Conservation (phyloP, 345 rosid genomes). For the Acer negundo region DNA sequence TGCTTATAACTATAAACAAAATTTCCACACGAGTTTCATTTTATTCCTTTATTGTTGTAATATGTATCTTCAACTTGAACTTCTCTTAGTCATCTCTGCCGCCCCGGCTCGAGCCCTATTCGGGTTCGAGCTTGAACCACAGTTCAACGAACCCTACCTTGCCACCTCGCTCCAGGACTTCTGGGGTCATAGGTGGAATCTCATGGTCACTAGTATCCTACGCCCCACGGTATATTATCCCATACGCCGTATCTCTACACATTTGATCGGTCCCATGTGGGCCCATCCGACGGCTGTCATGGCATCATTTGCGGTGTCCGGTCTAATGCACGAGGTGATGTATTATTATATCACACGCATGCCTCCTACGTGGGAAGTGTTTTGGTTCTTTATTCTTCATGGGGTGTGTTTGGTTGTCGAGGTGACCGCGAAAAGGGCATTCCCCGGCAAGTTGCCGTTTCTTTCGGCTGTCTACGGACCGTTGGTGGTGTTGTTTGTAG, state of each 20-base stretch:
- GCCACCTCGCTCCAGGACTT: slow-evolving; percentile 80
- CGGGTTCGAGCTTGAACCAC: slow-evolving; percentile 61
- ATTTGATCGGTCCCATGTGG: slow-evolving; percentile 25
- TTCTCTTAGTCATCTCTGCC: slow-evolving; percentile 31
- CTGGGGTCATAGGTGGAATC: slow-evolving; percentile 84
- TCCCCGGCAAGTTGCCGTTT: slow-evolving; percentile 31
- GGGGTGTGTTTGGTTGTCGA: slow-evolving; percentile 49
- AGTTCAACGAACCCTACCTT: slow-evolving; percentile 62
- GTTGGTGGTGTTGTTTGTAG: slow-evolving; percentile 38
- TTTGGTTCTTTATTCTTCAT: slow-evolving; percentile 62
- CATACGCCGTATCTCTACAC: slow-evolving; percentile 19
- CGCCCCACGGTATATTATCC: slow-evolving; percentile 59
- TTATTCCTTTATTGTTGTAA: slow-evolving; percentile 39
- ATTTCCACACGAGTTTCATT: slow-evolving; percentile 32
- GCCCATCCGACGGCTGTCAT: slow-evolving; percentile 38
- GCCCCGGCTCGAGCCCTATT: slow-evolving; percentile 41
- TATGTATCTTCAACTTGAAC: slow-evolving; percentile 45
- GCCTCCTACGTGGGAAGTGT: slow-evolving; percentile 75
- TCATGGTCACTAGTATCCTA: slow-evolving; percentile 53
- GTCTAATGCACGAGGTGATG: slow-evolving; percentile 65
- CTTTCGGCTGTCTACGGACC: slow-evolving; percentile 35
- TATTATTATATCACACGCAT: slow-evolving; percentile 45
- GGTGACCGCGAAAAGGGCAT: slow-evolving; percentile 39
- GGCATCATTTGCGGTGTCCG: slow-evolving; percentile 58
- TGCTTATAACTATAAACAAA: slow-evolving; percentile 34